These are phyloP conservation scores for Erodium maritimum DNA, from an alignment of 345 rosid genomes.

Conservation along the genomic window DNA sequence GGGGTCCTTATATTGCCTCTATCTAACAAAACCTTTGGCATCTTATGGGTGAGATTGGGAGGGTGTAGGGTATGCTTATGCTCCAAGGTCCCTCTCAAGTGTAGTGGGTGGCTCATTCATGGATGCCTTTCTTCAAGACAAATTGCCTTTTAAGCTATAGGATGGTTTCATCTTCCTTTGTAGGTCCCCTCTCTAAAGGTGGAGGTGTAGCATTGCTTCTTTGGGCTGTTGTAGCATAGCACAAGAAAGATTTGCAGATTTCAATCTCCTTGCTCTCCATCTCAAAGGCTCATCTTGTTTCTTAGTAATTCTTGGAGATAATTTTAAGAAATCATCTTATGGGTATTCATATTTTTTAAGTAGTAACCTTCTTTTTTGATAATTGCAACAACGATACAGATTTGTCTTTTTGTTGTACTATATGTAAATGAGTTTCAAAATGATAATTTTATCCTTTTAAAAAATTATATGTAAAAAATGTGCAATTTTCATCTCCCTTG, in stretches of 20 bases:
- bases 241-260: background rate
- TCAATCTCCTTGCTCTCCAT: background rate
- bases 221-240: background rate
- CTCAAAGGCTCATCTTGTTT: too few species aligned
- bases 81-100: conserved; percentile 6
- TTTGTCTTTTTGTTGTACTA: too few species aligned
- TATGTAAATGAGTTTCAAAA: too few species aligned
- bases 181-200: conserved; percentile 18
- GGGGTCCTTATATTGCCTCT: conserved; percentile 12
- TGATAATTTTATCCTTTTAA: too few species aligned
- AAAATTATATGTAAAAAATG: too few species aligned
- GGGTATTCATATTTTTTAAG: too few species aligned
- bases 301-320: too few species aligned
- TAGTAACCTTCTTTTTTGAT: too few species aligned
- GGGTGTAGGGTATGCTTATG: conserved; percentile 11
- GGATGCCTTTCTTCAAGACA: conserved; percentile 4
- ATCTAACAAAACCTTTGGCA: conserved; percentile 23
- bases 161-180: conserved; percentile 12
- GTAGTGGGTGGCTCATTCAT: conserved; percentile 1
- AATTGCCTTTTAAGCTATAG: conserved; percentile 10
- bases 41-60: background rate
- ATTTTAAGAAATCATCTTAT: too few species aligned
- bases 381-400: too few species aligned
- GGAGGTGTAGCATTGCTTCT: conserved; percentile 5
- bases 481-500: too few species aligned